Base-by-base conservation (phyloP, 2,329 filamentous ascomycete genomes). In the Ophiocordyceps robertsii region DNA sequence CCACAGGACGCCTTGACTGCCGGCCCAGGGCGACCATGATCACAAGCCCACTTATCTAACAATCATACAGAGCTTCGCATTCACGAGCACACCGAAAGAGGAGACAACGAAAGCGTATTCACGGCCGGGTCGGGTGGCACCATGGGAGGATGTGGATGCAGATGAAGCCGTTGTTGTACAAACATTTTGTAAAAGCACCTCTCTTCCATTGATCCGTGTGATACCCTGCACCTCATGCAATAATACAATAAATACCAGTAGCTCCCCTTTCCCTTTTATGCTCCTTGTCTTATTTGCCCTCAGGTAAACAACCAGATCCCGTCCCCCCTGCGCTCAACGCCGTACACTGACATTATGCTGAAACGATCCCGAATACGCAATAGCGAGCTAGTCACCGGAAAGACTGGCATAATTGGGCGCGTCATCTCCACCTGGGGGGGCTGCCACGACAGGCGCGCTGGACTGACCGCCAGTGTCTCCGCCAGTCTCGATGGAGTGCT, bases 61-160 rank as follows among this genome's bases (percentile, higher is more conserved):
- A 16, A 36, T 2, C 24, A 38, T n/a, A 19, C 19, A 95, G 88
- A 83, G 58, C 66, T 96, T 44, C 75, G 82, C 41, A 95, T 98
- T 63, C 92, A 96, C 60, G 75, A 94, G 47, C 69, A 94, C 50
- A 98, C 83, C 29, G 90, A 98, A 62, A 73, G 86, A 50, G 88
- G 92, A 42, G 84, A 96, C 64, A 98, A 98, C 57, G 88, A 95
- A 53, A 85, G 82, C 30, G 77, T 95, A 54, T 93, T 89, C 63
- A 68, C 77, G 41, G 71, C 72, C 3, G 69, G 64, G 46, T 59
- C 47, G 2, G 56, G 55, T 33, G 45, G 44, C n/a, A 39, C n/a
- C 6, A 19, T 47, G n/a, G 50, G 55, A 8, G 56, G 58, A n/a
- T 62, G 63, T 27, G 53, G 56, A 42, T 56, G 56, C 42, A 53